phyloP scores from a whole-genome alignment of 768 basidiomycete genomes.

The Lactifluus pinguis region DNA sequence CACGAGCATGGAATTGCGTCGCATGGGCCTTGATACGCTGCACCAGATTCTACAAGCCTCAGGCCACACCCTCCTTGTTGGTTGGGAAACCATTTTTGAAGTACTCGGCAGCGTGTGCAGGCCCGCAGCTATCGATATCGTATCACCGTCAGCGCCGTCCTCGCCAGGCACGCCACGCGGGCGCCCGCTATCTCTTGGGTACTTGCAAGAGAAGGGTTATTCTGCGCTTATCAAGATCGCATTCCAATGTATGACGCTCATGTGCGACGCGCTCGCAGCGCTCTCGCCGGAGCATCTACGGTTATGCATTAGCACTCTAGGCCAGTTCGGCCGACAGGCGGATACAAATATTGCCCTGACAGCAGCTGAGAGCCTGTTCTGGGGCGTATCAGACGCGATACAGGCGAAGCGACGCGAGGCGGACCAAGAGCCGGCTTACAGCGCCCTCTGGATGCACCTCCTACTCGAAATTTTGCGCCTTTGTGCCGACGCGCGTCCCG shows the following conservation, averaged over 20 bases:
- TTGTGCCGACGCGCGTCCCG: constrained; percentile 72
- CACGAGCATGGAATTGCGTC: constrained; percentile 64
- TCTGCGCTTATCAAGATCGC: constrained; percentile 79
- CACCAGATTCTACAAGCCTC: constrained; percentile 86
- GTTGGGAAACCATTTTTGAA: constrained; percentile 90
- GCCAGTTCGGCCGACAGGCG: constrained; percentile 83
- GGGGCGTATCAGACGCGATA: constrained; percentile 94
- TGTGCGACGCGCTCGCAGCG: constrained; percentile 85
- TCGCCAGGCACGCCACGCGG: constrained; percentile 19
- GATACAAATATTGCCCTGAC: constrained; percentile 97
- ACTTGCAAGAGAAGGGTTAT: constrained; percentile 60
- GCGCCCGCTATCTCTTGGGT: constrained; percentile 37
- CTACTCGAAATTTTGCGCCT: constrained; percentile 75
- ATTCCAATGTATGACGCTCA: constrained; percentile 87
- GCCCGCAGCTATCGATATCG: constrained; percentile 32
- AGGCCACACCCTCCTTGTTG: constrained; percentile 83
- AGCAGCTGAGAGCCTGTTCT: constrained; percentile 84
- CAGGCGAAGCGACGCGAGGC: constrained; percentile 67
- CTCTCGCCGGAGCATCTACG: constrained; percentile 76
- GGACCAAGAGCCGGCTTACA: constrained; percentile 62
- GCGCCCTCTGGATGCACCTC: constrained; percentile 89
- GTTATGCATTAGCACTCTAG: constrained; percentile 83
- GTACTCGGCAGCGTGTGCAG: constrained; percentile 87
- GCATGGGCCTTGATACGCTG: constrained; percentile 83
- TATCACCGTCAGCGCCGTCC: constrained; percentile 34